A percentile compares a stretch with the other conserved stretches of the same genome.
phyloP scores from a whole-genome alignment of 306 rosid genomes.

The Medicago truncatula region MtrunA17r5.0-ANR NC_053049.1:9913001-9913500 shows the following conservation, averaged over 20 bases:
- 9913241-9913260: conserved; percentile 95
- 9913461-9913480: conserved; percentile 30
- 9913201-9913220: conserved; percentile 75
- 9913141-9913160: conserved; percentile 97
- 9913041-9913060: conserved; percentile 37
- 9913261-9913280: conserved; percentile 84
- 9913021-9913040: conserved; percentile 44
- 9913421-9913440: conserved; percentile 96
- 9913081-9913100: conserved; percentile 96
- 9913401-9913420: conserved; percentile 78
- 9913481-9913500: conserved; percentile 27
- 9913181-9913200: conserved; percentile 88
- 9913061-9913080: conserved; percentile 57
- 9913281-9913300: conserved; percentile 68
- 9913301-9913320: conserved; percentile 64
- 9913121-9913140: conserved; percentile 97
- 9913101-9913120: conserved; percentile 72
- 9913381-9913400: conserved; percentile 90
- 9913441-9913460: conserved; percentile 66
- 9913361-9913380: conserved; percentile 96
- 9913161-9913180: conserved; percentile 84
- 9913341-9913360: conserved; percentile 94
- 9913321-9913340: conserved; percentile 84
- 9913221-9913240: conserved; percentile 86
- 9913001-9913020: conserved; percentile 52